phyloP scores from a whole-genome alignment of 2,329 filamentous ascomycete genomes.

The Amauroascus verrucosus region DNA sequence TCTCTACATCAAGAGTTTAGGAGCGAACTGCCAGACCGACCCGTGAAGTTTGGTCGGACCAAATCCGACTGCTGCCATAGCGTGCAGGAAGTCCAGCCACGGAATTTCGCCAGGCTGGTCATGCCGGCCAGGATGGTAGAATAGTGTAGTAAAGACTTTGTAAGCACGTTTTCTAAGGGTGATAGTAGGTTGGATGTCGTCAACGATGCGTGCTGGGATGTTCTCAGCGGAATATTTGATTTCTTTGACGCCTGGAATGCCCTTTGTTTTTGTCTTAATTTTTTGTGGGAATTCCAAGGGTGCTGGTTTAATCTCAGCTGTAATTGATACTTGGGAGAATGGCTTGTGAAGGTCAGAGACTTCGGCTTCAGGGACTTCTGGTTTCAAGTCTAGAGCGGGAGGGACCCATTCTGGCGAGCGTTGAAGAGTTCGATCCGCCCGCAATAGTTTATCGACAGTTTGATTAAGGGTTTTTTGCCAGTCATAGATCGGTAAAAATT shows the following conservation, averaged over 20 bases:
- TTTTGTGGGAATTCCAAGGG: not conserved
- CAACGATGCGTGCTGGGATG: not conserved
- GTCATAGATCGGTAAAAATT: slow-evolving; percentile 1
- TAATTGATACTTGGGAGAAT: not conserved
- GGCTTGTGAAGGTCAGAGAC: not conserved
- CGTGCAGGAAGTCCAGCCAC: slow-evolving; percentile 45
- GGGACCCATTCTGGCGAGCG: slow-evolving; percentile 42
- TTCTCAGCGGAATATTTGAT: not conserved
- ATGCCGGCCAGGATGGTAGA: slow-evolving; percentile 28
- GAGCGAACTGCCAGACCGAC: slow-evolving; percentile 50
- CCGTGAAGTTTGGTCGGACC: slow-evolving; percentile 47
- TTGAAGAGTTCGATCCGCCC: slow-evolving; percentile 24
- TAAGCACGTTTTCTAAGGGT: slow-evolving; percentile 27
- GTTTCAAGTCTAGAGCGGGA: slow-evolving; percentile 16
- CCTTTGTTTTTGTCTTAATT: slow-evolving; percentile 5
- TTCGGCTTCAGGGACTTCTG: not conserved
- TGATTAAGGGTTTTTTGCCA: slow-evolving; percentile 6
- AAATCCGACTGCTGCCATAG: slow-evolving; percentile 43
- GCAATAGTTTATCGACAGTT: slow-evolving; percentile 6
- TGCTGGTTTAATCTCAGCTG: not conserved
- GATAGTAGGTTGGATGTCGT: slow-evolving; percentile 22
- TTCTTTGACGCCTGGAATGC: not conserved
- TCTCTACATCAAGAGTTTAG: slow-evolving; percentile 31
- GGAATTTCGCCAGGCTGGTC: slow-evolving; percentile 37
- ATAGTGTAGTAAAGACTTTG: slow-evolving; percentile 36